phyloP scores from a whole-genome alignment of 495 filamentous ascomycete species.

The Aspergillus asperescens region DNA sequence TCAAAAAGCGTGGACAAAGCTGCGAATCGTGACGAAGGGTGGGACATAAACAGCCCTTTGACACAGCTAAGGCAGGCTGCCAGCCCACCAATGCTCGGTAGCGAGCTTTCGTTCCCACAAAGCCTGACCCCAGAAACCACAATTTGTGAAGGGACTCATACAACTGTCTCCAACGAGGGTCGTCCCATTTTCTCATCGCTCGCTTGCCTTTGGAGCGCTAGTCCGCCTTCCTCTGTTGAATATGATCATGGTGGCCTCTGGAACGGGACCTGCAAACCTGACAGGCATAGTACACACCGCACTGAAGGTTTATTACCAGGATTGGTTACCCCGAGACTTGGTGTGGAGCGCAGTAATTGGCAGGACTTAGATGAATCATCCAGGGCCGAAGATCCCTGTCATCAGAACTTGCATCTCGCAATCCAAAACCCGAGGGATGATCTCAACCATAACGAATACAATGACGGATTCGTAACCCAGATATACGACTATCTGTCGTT shows the following conservation, averaged over 20 bases:
- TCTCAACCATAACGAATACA: constrained; percentile 44
- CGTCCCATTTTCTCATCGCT: constrained; percentile 33
- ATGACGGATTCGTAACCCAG: constrained; percentile 83
- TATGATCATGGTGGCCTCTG: constrained; percentile 54
- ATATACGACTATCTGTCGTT: constrained; percentile 94
- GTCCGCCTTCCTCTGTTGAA: constrained; percentile 16
- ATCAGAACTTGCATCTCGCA: not conserved
- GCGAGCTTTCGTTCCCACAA: constrained; percentile 66
- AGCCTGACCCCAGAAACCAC: constrained; percentile 77
- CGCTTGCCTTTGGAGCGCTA: constrained; percentile 41
- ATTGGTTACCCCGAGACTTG: constrained; percentile 20
- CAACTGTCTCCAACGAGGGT: constrained; percentile 26
- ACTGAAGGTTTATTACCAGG: constrained; percentile 4
- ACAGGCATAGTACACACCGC: constrained; percentile 5
- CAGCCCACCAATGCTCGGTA: constrained; percentile 79
- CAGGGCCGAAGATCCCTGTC: not conserved
- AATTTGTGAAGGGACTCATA: constrained; percentile 61
- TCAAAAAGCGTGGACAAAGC: constrained; percentile 23
- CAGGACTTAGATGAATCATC: not conserved
- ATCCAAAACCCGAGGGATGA: constrained; percentile 33
- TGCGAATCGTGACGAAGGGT: constrained; percentile 28
- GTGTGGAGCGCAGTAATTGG: not conserved
- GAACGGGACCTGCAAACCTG: constrained; percentile 54
- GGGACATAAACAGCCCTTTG: constrained; percentile 42
- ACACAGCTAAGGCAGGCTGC: constrained; percentile 47